Conservation (phyloP, 1,284 basidiomycete genomes). For the Ganoderma lucidum region DNA sequence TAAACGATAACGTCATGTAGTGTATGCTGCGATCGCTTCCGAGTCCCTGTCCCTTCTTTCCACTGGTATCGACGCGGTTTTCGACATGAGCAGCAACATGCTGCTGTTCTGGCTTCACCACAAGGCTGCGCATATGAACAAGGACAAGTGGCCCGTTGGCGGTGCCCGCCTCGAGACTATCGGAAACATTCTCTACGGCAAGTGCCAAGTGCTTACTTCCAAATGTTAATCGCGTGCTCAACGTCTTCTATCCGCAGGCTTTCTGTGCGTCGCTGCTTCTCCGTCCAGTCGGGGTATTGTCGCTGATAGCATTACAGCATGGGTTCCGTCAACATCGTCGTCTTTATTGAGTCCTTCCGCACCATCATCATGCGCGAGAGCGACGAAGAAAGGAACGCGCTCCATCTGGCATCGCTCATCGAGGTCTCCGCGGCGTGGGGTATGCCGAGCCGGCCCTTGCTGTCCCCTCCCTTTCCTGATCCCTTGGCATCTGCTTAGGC, state of each 20-base stretch:
- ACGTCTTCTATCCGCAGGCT: slow-evolving; percentile 52
- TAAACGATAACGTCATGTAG: slow-evolving; percentile 46
- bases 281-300: neutral
- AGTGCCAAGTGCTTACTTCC: slow-evolving; percentile 39
- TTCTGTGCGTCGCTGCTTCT: slow-evolving; percentile 57
- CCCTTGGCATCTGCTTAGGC: slow-evolving; percentile 48
- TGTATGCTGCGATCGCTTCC: slow-evolving; percentile 89
- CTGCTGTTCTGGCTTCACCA: slow-evolving; percentile 85
- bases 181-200: slow-evolving; percentile 90
- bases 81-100: slow-evolving; percentile 92
- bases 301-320: slow-evolving; percentile 58
- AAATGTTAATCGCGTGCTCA: neutral
- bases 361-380: slow-evolving; percentile 66
- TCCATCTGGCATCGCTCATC: slow-evolving; percentile 87
- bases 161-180: slow-evolving; percentile 90
- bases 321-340: slow-evolving; percentile 85
- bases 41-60: slow-evolving; percentile 89
- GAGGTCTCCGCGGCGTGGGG: slow-evolving; percentile 86
- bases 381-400: slow-evolving; percentile 62
- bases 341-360: slow-evolving; percentile 85
- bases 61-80: slow-evolving; percentile 90
- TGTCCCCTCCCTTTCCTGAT: slow-evolving; percentile 12
- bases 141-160: slow-evolving; percentile 91
- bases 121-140: slow-evolving; percentile 76
- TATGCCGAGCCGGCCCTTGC: slow-evolving; percentile 39